Evolutionary conservation across 2,329 filamentous ascomycete genomes (phyloP), one percentile per base, ranked within the genome.

Genomic region (Coniella lustricola): DNA sequence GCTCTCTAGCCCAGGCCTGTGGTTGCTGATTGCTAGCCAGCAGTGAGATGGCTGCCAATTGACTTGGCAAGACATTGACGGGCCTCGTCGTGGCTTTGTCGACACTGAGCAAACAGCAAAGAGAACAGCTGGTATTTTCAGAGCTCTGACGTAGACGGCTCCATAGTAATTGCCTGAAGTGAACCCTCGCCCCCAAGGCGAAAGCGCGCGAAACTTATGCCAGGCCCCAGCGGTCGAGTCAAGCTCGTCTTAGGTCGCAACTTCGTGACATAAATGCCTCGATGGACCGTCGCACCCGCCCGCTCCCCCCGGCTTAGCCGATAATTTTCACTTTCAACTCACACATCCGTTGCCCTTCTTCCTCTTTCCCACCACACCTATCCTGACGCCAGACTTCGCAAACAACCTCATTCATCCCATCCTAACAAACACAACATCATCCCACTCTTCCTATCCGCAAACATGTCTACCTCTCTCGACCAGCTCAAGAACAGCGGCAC

Each of bases 401-500:
- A 18, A 14, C 38, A 41, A 29, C n/a, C 8, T 16, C 12, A n/a
- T 25, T 18, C n/a, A 41, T 22, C 22, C 39, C n/a, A 18, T 22
- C 21, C 16, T 20, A 14, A 44, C 21, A 21, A 21, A 17, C 17
- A 38, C 46, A n/a, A n/a, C 25, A 20, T 13, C 16, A 37, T 17
- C 10, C 8, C 16, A 37, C 5, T 2, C 14, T 14, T 41, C 54
- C 49, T 47, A 46, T 39, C 41, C 29, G n/a, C 57, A 58, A 71
- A 57, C 41, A 96, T 96, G 90, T 73, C 88, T 71, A 85, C 75
- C 72, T 88, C 90, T 71, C 86, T 98, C 63, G 93, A 97, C 63
- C 90, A 97, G 77, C 82, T 98, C 70, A 98, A 98, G 81, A 84
- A 88, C 76, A 72, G 85, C 68, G 93, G 93, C 84, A 98, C 93